Evolutionary conservation across 441 rosid species (phyloP).

Genomic region (Macaranga tanarius): DNA sequence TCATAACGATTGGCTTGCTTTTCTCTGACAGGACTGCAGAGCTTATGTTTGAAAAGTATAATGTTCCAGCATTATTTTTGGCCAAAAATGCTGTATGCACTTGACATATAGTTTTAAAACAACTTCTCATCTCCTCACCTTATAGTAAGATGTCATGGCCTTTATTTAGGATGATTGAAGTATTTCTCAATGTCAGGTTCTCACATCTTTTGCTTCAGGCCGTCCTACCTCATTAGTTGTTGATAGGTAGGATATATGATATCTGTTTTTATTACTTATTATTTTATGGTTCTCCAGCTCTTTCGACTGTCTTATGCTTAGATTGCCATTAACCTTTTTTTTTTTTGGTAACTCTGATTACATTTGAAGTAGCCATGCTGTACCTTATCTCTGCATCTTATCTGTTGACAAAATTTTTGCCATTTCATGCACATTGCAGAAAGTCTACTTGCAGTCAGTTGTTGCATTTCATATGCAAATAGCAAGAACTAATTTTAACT

Average conservation of each 20-base stretch:
- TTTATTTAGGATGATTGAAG: slow-evolving; percentile 21
- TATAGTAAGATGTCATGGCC: slow-evolving; percentile 6
- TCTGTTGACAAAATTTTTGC: background rate
- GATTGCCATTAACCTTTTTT: background rate
- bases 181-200: slow-evolving; percentile 62
- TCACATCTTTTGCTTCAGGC: slow-evolving; percentile 98
- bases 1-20: slow-evolving; percentile 21
- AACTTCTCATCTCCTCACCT: slow-evolving; percentile 5
- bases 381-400: background rate
- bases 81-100: slow-evolving; percentile 90
- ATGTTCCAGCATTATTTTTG: slow-evolving; percentile 91
- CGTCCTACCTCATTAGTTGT: slow-evolving; percentile 98
- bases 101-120: background rate
- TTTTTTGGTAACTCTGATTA: background rate
- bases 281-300: background rate
- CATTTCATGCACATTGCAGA: background rate
- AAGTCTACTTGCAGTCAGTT: background rate
- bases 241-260: slow-evolving; percentile 64
- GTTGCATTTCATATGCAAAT: background rate
- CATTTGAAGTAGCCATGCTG: background rate
- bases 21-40: slow-evolving; percentile 85
- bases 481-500: background rate
- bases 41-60: slow-evolving; percentile 97
- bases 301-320: background rate
- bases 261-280: background rate